phyloP scores from a whole-genome alignment of 768 basidiomycete species.

The Boletus eberwhitei region DNA sequence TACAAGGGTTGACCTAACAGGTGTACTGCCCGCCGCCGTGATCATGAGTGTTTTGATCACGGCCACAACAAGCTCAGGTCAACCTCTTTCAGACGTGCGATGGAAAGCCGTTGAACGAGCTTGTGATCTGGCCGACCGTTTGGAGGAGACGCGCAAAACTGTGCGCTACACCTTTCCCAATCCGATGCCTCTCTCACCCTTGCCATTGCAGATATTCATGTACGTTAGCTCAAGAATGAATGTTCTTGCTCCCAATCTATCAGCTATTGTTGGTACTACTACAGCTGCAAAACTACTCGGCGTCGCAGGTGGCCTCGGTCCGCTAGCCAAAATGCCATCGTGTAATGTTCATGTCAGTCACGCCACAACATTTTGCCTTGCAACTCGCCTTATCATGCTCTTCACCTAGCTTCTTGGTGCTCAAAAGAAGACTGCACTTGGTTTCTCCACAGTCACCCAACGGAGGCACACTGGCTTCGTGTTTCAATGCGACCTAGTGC shows the following conservation, averaged over 20 bases:
- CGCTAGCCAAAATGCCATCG: constrained; percentile 89
- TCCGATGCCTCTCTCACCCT: constrained; percentile 1
- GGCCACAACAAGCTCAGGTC: constrained; percentile 86
- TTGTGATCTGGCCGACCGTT: constrained; percentile 81
- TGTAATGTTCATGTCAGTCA: constrained; percentile 88
- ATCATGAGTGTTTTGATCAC: constrained; percentile 97
- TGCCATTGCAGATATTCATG: constrained; percentile 75
- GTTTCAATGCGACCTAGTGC: constrained; percentile 88
- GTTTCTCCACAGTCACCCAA: constrained; percentile 85
- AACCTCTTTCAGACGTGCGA: constrained; percentile 59
- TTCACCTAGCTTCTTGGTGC: constrained; percentile 80
- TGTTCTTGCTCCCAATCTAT: constrained; percentile 96
- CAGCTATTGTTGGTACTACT: constrained; percentile 96
- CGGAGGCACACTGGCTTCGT: constrained; percentile 95
- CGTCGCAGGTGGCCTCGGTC: constrained; percentile 90
- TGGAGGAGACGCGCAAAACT: constrained; percentile 89
- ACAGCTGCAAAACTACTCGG: constrained; percentile 98
- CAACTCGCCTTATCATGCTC: not conserved
- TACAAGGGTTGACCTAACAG: constrained; percentile 78
- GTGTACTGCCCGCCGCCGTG: constrained; percentile 80
- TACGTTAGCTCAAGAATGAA: constrained; percentile 99
- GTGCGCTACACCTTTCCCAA: constrained; percentile 34
- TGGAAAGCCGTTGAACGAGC: constrained; percentile 85
- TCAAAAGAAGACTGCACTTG: constrained; percentile 87
- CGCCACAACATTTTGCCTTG: not conserved